A percentile compares a stretch with the other conserved stretches of the same genome.
Conservation (phyloP, 495 filamentous ascomycete species). For the Penicillium waksmanii region DNA sequence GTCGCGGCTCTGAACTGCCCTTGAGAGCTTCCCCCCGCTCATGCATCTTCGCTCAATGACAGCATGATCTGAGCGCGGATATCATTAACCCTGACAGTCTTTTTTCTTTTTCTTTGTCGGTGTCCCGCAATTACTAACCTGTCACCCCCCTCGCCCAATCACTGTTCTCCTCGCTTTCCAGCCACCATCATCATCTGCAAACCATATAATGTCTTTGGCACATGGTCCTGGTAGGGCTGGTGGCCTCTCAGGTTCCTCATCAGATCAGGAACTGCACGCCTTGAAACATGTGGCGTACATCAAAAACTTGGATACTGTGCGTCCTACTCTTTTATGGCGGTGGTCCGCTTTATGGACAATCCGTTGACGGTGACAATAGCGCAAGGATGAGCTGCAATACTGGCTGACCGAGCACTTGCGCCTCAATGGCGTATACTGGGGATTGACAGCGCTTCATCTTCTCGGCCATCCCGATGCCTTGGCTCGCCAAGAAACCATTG, state of each 20-base stretch:
- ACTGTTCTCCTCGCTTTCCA: background rate
- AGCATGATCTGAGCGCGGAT: slow-evolving; percentile 21
- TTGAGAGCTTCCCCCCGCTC: slow-evolving; percentile 9
- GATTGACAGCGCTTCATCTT: slow-evolving; percentile 84
- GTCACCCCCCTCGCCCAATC: slow-evolving; percentile 11
- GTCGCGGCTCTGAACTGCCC: slow-evolving; percentile 22
- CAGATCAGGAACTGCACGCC: slow-evolving; percentile 60
- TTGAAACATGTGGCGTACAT: slow-evolving; percentile 92
- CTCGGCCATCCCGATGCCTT: slow-evolving; percentile 79
- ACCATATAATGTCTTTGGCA: slow-evolving; percentile 58
- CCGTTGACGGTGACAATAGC: slow-evolving; percentile 55
- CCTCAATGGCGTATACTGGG: slow-evolving; percentile 96
- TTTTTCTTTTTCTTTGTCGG: background rate
- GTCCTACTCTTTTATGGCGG: slow-evolving; percentile 36
- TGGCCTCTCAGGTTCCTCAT: slow-evolving; percentile 43
- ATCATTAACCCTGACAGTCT: slow-evolving; percentile 12
- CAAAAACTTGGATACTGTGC: slow-evolving; percentile 84
- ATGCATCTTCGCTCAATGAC: slow-evolving; percentile 25
- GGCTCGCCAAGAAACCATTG: slow-evolving; percentile 77
- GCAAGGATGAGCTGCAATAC: slow-evolving; percentile 93
- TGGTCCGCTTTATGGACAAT: slow-evolving; percentile 11
- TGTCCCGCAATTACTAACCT: slow-evolving; percentile 14
- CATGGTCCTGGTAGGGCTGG: slow-evolving; percentile 63
- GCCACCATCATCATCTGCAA: background rate
- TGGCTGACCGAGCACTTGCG: slow-evolving; percentile 96